phyloP scores from a whole-genome alignment of 352 stramenopile species.

The Phytophthora crassamura region DNA sequence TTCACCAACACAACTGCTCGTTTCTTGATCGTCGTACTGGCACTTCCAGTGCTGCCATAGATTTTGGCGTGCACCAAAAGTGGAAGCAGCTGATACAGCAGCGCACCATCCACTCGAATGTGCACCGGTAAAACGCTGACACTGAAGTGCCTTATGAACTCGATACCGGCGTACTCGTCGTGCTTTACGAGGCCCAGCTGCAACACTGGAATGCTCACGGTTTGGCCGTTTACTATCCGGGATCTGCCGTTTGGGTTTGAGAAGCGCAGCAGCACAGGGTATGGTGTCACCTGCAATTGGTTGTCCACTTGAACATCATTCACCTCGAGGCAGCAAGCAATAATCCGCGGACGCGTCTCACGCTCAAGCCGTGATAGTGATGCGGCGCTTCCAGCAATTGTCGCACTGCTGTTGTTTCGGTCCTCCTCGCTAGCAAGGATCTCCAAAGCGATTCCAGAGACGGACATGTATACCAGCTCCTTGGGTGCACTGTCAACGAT shows the following conservation, averaged over 20 bases:
- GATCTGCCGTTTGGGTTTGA: conserved; percentile 65
- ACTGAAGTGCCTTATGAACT: conserved; percentile 90
- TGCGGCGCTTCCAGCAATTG: conserved; percentile 53
- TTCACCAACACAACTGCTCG: conserved; percentile 34
- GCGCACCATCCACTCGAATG: conserved; percentile 80
- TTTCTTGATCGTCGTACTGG: conserved; percentile 23
- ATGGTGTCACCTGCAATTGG: conserved; percentile 81
- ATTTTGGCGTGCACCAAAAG: conserved; percentile 66
- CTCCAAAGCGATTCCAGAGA: conserved; percentile 72
- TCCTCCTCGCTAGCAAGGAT: conserved; percentile 60
- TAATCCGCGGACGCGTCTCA: conserved; percentile 60
- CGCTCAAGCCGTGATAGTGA: conserved; percentile 61
- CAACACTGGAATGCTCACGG: conserved; percentile 68
- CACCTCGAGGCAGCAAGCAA: conserved; percentile 74
- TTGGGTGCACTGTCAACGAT: conserved; percentile 77
- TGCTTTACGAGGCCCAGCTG: conserved; percentile 85
- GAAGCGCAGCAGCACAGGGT: conserved; percentile 86
- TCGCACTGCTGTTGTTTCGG: conserved; percentile 38
- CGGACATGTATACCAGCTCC: conserved; percentile 82
- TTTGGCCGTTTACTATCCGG: conserved; percentile 57
- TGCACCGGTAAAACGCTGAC: conserved; percentile 73
- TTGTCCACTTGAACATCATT: conserved; percentile 90
- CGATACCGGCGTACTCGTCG: conserved; percentile 85
- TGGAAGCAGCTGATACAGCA: conserved; percentile 80
- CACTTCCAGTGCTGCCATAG: conserved; percentile 34